Conservation (phyloP, 768 basidiomycete species). For the Auricularia heimuer region DNA sequence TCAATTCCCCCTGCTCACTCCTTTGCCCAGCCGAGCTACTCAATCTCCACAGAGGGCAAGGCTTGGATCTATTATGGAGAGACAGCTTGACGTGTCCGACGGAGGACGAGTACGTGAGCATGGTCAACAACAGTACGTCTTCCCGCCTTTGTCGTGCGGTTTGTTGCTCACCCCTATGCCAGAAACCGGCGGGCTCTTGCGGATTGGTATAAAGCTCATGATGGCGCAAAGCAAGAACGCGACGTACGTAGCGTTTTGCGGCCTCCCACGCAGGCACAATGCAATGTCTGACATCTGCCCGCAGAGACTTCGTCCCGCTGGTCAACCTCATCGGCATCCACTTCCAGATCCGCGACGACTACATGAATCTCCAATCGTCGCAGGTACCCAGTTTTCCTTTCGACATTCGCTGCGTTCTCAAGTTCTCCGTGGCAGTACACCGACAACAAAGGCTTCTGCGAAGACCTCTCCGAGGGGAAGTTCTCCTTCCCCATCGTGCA, state of each 20-base stretch:
- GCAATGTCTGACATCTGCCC: background rate
- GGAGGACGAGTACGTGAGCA: constrained; percentile 87
- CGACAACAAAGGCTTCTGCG: constrained; percentile 78
- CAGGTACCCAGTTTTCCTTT: constrained; percentile 39
- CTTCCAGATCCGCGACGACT: constrained; percentile 95
- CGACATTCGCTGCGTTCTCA: background rate
- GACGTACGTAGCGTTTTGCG: background rate
- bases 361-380: constrained; percentile 85
- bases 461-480: constrained; percentile 93
- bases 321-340: constrained; percentile 92
- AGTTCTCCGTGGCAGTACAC: constrained; percentile 46
- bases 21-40: constrained; percentile 49
- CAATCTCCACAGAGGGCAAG: constrained; percentile 90
- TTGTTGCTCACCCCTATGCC: background rate
- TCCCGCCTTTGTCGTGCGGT: background rate
- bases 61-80: constrained; percentile 89
- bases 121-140: constrained; percentile 83
- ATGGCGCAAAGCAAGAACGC: constrained; percentile 48
- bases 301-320: constrained; percentile 81
- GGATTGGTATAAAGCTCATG: constrained; percentile 91
- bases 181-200: constrained; percentile 93
- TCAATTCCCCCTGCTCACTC: constrained; percentile 11
- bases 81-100: constrained; percentile 86
- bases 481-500: constrained; percentile 96
- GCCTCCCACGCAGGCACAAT: background rate